phyloP scores from a whole-genome alignment of 306 rosid species.

The Ziziphus jujuba region DNA sequence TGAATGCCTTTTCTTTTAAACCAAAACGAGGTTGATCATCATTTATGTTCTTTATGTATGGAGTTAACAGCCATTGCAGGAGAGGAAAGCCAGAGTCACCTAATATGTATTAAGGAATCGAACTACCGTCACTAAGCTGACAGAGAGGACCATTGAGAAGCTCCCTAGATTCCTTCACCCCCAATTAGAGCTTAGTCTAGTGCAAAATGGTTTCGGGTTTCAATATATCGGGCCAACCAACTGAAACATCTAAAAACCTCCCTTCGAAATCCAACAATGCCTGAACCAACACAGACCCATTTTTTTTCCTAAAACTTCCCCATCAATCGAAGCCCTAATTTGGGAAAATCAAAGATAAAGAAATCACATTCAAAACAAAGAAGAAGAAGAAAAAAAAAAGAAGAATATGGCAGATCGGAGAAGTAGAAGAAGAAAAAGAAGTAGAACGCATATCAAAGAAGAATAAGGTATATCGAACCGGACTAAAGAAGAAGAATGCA shows the following conservation, averaged over 20 bases:
- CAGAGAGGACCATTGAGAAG: constrained; percentile 51
- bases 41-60: constrained; percentile 47
- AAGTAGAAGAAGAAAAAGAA: too few species aligned
- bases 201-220: constrained; percentile 56
- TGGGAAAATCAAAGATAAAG: too few species aligned
- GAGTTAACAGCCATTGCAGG: constrained; percentile 82
- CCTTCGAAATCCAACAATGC: constrained; percentile 80
- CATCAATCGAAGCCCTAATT: too few species aligned
- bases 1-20: constrained; percentile 49
- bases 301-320: constrained; percentile 38
- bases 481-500: too few species aligned
- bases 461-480: too few species aligned
- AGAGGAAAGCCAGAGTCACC: constrained; percentile 81
- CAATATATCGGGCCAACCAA: constrained; percentile 77
- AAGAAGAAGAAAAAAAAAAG: too few species aligned
- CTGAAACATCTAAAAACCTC: constrained; percentile 74
- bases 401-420: too few species aligned
- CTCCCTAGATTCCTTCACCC: constrained; percentile 58
- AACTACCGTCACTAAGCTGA: constrained; percentile 46
- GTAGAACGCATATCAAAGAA: too few species aligned
- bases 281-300: constrained; percentile 54
- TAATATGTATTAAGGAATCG: constrained; percentile 65
- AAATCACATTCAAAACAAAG: too few species aligned
- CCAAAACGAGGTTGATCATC: constrained; percentile 60
- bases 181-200: constrained; percentile 61